Base-by-base conservation (phyloP, 1,139 yeast genomes). In the Yamadazyma spencermartinsiae region DNA sequence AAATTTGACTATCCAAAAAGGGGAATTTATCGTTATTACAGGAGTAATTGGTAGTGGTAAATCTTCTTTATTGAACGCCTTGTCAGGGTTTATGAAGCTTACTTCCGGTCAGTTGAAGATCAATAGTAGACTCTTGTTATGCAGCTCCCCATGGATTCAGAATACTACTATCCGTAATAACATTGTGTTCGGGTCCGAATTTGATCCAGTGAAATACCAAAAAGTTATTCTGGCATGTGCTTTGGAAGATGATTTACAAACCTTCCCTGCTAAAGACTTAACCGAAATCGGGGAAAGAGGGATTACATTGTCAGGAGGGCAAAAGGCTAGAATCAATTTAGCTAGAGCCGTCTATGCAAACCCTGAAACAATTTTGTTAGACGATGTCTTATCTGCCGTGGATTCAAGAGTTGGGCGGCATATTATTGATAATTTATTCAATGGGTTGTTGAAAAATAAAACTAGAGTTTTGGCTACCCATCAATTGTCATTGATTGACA, bases 41-140 rank as follows among this genome's bases (percentile, higher is more conserved):
- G 74, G 74, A 35, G 56, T 58, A 17, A 65, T 68, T 46, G 74
- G 74, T 15, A 61, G 69, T 10, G 74, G 74, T 34, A 84, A 85
- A 51, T 68, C 86, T 0, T 79, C 88, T 2, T 61, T 84, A 34
- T 64, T 84, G 31, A 63, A 64, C 45, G 80, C 80, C 0, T 49
- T 77, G 40, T 63, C 74, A 29, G 73, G 74, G 2, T 57, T 56
- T 43, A 65, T 68, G 73, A 60, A 57, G 39, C 46, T 65, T 40
- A 41, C 43, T 5, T 34, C 41, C 2, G 74, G 72, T 19, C 38
- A 46, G 4, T 44, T 68, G 35, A 49, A 43, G 6, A 51, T 65
- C 12, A 52, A 58, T 38, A 62, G 61, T 18, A 61, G 58, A 21
- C 48, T 60, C 27, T 50, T 67, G 29, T 54, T 65, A 30, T 65